Evolutionary conservation across 441 rosid genomes (phyloP).

Genomic region (Syzygium syzygioides): DNA sequence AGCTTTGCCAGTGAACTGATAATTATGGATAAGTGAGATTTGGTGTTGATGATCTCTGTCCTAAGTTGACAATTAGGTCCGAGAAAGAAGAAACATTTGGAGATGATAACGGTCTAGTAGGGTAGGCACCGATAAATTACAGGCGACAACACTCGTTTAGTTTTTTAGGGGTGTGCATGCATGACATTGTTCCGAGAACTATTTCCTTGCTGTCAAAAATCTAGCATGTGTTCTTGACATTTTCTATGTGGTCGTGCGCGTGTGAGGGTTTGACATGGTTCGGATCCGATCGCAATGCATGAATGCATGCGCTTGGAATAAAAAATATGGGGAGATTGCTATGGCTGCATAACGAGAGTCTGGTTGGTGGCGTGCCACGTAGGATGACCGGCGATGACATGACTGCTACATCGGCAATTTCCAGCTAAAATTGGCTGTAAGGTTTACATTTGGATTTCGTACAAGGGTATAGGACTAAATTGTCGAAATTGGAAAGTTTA

Average conservation of each 20-base stretch:
- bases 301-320: neutral
- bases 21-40: neutral
- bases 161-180: neutral
- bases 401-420: accelerated
- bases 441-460: neutral
- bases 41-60: neutral
- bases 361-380: accelerated
- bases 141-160: neutral
- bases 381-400: accelerated
- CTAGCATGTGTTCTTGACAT: neutral
- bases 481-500: accelerated
- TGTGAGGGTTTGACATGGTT: neutral
- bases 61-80: neutral
- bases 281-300: accelerated
- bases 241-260: accelerated
- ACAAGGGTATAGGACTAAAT: accelerated
- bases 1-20: neutral
- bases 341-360: neutral
- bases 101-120: neutral
- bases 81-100: neutral
- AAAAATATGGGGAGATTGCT: neutral
- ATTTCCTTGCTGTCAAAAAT: neutral
- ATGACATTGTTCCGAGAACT: neutral
- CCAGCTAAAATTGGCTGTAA: neutral
- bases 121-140: neutral